A percentile compares a stretch with the other conserved stretches of the same genome.
phyloP scores from a whole-genome alignment of 768 basidiomycete genomes.

The Russula vinacea region DNA sequence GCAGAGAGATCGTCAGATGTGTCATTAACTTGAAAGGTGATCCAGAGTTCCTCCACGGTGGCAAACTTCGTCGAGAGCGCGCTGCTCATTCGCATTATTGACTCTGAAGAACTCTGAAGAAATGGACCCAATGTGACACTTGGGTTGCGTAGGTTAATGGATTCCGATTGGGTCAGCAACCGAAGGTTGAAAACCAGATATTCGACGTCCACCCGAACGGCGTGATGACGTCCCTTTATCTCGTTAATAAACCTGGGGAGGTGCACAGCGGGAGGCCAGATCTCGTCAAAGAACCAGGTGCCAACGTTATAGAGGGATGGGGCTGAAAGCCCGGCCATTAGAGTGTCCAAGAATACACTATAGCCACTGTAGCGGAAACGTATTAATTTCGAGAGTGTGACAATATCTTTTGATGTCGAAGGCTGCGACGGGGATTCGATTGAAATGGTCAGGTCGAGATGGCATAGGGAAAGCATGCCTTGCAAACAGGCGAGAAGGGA shows the following conservation, averaged over 20 bases:
- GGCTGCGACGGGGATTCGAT: not conserved
- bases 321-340: not conserved
- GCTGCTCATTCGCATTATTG: not conserved
- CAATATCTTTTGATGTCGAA: not conserved
- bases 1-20: not conserved
- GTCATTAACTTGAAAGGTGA: not conserved
- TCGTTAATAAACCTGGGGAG: not conserved
- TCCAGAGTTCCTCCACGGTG: not conserved
- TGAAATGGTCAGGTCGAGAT: not conserved
- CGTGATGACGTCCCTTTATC: not conserved
- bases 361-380: not conserved
- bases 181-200: fast-evolving
- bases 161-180: not conserved
- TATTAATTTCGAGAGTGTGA: not conserved
- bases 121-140: not conserved
- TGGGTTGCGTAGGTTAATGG: not conserved
- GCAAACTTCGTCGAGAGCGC: not conserved
- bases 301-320: conserved; percentile 2
- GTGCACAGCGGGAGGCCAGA: not conserved
- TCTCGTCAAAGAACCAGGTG: fast-evolving
- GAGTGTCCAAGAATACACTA: not conserved
- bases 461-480: not conserved
- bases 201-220: not conserved
- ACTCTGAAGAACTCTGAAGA: not conserved
- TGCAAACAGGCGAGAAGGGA: not conserved